Percentiles rank a stretch among this genome's conserved stretches.
Evolutionary conservation across 108 stramenopile species (phyloP).

Genomic region (Stephanodiscus minutulus): DNA sequence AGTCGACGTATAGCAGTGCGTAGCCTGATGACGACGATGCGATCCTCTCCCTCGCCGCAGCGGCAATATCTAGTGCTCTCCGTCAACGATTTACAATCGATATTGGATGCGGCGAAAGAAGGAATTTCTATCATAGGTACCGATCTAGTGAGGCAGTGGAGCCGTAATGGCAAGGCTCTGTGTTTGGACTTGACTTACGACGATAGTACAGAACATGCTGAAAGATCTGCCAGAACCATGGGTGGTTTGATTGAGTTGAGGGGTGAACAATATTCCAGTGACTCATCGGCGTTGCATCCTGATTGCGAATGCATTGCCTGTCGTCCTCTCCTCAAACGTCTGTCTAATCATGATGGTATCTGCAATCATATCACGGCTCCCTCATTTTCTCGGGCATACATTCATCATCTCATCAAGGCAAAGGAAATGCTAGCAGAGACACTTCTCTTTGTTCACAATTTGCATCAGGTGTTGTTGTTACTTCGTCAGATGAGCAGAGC

Average conservation of each 20-base stretch:
- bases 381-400: conserved; percentile 65
- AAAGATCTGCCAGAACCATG: not conserved
- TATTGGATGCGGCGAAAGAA: conserved; percentile 43
- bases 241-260: conserved; percentile 61
- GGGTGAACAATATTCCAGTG: conserved; percentile 53
- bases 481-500: conserved; percentile 38
- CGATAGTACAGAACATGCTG: conserved; percentile 2
- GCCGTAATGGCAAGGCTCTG: conserved; percentile 23
- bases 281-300: conserved; percentile 52
- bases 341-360: not conserved
- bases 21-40: conserved; percentile 19
- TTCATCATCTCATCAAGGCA: conserved; percentile 81
- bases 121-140: conserved; percentile 56
- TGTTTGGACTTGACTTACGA: conserved; percentile 16
- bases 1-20: conserved; percentile 8
- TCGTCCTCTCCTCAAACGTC: conserved; percentile 3
- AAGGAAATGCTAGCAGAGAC: conserved; percentile 86
- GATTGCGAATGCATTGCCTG: conserved; percentile 70
- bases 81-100: conserved; percentile 44
- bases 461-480: conserved; percentile 68
- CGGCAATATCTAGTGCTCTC: conserved; percentile 42
- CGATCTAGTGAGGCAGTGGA: conserved; percentile 40
- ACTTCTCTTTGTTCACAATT: conserved; percentile 80
- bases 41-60: conserved; percentile 19
- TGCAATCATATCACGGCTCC: conserved; percentile 1